phyloP scores from a whole-genome alignment of 176 grass and related monocot genomes.

The Areca catechu region DNA sequence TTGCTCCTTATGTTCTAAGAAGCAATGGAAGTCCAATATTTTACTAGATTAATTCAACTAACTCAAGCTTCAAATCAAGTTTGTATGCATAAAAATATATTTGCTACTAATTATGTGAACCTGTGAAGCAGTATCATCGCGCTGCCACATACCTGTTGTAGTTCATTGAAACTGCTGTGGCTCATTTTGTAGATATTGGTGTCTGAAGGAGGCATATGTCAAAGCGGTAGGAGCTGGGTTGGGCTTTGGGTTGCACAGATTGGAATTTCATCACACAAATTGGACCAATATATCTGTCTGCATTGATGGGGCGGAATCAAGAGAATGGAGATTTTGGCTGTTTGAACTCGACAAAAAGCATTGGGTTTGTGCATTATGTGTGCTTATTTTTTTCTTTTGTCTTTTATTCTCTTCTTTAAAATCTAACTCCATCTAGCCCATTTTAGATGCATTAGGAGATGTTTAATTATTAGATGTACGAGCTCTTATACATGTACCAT shows the following conservation, averaged over 20 bases:
- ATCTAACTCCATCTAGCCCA: not conserved
- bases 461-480: too few species aligned
- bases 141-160: not conserved
- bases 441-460: too few species aligned
- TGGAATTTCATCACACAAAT: constrained; percentile 59
- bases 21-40: too few species aligned
- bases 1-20: too few species aligned
- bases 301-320: constrained; percentile 51
- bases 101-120: not conserved
- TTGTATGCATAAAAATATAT: too few species aligned
- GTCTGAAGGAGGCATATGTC: constrained; percentile 79
- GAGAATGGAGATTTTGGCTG: constrained; percentile 35
- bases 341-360: constrained; percentile 15
- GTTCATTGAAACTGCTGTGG: not conserved
- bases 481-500: too few species aligned
- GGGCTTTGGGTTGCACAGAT: constrained; percentile 52
- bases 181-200: constrained; percentile 58
- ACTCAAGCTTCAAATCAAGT: too few species aligned
- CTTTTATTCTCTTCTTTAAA: not conserved
- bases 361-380: constrained; percentile 5
- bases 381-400: not conserved
- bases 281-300: constrained; percentile 45
- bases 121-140: not conserved
- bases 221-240: constrained; percentile 72
- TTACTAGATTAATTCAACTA: too few species aligned